Evolutionary conservation across 2,329 filamentous ascomycete species (phyloP).

Genomic region (Lasiodiplodia gonubiensis): DNA sequence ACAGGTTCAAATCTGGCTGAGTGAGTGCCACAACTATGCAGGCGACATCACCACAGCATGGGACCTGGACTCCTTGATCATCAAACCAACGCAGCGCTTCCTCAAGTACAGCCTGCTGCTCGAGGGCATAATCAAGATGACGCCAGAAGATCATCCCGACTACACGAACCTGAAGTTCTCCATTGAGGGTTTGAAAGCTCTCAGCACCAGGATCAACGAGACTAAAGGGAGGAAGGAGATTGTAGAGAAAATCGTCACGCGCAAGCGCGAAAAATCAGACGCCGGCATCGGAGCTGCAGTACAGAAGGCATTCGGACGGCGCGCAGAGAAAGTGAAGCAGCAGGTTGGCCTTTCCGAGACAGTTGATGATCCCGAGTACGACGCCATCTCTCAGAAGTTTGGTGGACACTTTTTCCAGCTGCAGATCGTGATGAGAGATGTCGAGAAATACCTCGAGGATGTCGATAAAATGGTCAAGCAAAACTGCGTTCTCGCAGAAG

Average conservation of each 20-base stretch:
- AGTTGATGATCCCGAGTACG: slow-evolving; percentile 81
- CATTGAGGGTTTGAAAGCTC: slow-evolving; percentile 69
- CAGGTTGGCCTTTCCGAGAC: slow-evolving; percentile 66
- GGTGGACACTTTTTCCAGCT: slow-evolving; percentile 90
- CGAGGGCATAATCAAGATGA: slow-evolving; percentile 77
- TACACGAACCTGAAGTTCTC: slow-evolving; percentile 72
- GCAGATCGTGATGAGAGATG: slow-evolving; percentile 89
- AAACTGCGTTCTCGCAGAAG: slow-evolving; percentile 78
- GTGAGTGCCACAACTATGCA: slow-evolving; percentile 90
- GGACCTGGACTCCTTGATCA: slow-evolving; percentile 93
- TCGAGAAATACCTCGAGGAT: slow-evolving; percentile 90
- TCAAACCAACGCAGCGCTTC: slow-evolving; percentile 94
- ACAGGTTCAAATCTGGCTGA: slow-evolving; percentile 76
- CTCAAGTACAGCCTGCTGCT: slow-evolving; percentile 92
- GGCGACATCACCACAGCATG: slow-evolving; percentile 92
- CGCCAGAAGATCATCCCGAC: slow-evolving; percentile 83
- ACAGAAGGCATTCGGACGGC: slow-evolving; percentile 87
- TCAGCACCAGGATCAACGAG: slow-evolving; percentile 80
- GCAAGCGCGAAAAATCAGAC: slow-evolving; percentile 89
- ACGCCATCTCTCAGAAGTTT: slow-evolving; percentile 82
- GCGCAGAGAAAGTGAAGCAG: slow-evolving; percentile 82
- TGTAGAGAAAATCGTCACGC: slow-evolving; percentile 81
- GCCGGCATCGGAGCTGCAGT: slow-evolving; percentile 57
- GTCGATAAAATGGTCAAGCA: slow-evolving; percentile 79
- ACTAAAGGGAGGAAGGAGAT: slow-evolving; percentile 94